These are phyloP conservation scores for Nitzschia palea DNA, from an alignment of 108 stramenopile genomes.

Conservation along the genomic window DNA sequence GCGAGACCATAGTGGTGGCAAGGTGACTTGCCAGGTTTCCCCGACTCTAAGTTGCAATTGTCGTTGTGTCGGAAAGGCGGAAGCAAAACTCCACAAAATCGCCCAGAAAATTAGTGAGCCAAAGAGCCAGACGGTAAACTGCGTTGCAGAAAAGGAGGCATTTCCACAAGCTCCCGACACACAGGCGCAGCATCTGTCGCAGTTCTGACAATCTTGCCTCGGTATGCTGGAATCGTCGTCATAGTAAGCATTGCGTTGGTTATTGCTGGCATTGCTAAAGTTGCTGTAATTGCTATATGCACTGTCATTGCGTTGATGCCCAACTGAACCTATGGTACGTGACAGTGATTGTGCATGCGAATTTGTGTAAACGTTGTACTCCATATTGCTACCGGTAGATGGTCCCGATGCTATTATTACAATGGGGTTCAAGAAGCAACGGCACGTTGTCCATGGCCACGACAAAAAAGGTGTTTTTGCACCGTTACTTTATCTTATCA, in stretches of 20 bases:
- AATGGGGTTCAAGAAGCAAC: no score
- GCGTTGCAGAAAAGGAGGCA: not conserved
- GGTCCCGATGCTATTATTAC: no score
- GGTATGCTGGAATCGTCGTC: no score
- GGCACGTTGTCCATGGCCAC: no score
- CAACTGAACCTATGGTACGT: no score
- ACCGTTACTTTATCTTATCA: no score
- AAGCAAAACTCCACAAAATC: not conserved
- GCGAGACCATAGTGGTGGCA: slow-evolving; percentile 7
- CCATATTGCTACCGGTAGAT: no score
- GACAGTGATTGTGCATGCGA: no score
- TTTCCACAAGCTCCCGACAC: not conserved
- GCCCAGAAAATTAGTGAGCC: slow-evolving; percentile 8
- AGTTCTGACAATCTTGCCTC: not conserved
- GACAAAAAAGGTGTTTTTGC: no score
- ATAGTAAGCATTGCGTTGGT: not conserved
- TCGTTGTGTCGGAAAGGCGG: slow-evolving; percentile 1
- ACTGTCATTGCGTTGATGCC: no score
- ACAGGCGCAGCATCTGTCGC: not conserved
- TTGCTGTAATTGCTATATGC: not conserved
- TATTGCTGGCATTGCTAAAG: not conserved
- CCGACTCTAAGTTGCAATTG: slow-evolving; percentile 6
- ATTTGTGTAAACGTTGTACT: no score
- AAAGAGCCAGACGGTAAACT: not conserved
- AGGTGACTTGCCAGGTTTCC: slow-evolving; percentile 4